Conservation (phyloP, 176 grass and related monocot genomes). For the Zoysia japonica region DNA sequence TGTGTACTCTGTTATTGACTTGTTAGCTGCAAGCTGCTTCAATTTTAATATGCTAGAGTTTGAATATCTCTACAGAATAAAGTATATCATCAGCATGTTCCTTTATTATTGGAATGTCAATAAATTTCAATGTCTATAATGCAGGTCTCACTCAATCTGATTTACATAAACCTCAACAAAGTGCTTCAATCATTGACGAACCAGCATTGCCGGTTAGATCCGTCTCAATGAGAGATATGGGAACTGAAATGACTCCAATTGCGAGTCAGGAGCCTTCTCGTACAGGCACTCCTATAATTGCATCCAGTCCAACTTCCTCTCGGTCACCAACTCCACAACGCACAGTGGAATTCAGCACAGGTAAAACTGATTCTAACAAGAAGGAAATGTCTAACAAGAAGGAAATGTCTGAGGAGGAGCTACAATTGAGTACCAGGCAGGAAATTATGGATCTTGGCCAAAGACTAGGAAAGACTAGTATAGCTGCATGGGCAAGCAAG, state of each 20-base stretch:
- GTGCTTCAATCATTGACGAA: slow-evolving; percentile 34
- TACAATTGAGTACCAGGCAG: slow-evolving; percentile 64
- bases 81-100: neutral
- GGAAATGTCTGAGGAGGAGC: slow-evolving; percentile 60
- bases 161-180: slow-evolving; percentile 44
- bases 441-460: slow-evolving; percentile 88
- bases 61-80: neutral
- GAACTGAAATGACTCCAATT: slow-evolving; percentile 99
- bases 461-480: slow-evolving; percentile 77
- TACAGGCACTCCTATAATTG: slow-evolving; percentile 68
- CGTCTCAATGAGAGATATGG: slow-evolving; percentile 93
- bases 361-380: slow-evolving; percentile 35
- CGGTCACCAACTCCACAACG: slow-evolving; percentile 59
- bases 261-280: slow-evolving; percentile 86
- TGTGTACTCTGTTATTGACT: neutral
- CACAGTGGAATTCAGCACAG: neutral
- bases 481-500: slow-evolving; percentile 95
- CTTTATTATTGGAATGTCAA: neutral
- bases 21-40: neutral
- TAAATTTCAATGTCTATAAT: slow-evolving; percentile 7
- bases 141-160: slow-evolving; percentile 39
- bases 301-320: slow-evolving; percentile 62
- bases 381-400: neutral
- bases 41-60: neutral
- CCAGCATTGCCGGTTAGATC: slow-evolving; percentile 47